Percentiles rank a stretch among this genome's conserved stretches.
phyloP scores from a whole-genome alignment of 2,329 filamentous ascomycete species.

The Ophiostoma himal-ulmi region DNA sequence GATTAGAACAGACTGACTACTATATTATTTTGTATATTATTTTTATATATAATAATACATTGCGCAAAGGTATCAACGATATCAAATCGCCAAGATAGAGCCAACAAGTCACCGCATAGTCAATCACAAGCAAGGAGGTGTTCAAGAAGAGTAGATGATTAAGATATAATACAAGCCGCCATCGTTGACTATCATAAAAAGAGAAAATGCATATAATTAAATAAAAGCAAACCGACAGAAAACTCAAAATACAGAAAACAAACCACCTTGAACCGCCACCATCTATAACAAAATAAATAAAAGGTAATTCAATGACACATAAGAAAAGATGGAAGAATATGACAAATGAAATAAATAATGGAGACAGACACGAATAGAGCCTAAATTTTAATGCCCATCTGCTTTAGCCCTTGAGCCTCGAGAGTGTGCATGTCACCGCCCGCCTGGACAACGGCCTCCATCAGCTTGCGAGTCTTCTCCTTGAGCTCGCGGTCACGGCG shows the following conservation, averaged over 20 bases:
- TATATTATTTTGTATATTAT: background rate
- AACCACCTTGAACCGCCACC: background rate
- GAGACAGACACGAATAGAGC: background rate
- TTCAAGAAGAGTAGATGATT: background rate
- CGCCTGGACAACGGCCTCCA: slow-evolving; percentile 63
- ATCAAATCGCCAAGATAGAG: too few species aligned
- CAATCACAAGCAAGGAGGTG: background rate
- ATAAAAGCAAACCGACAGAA: too few species aligned
- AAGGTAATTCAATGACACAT: background rate
- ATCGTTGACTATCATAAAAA: background rate
- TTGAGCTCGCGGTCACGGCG: slow-evolving; percentile 79
- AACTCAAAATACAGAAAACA: background rate
- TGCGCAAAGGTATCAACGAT: too few species aligned
- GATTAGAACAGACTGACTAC: too few species aligned
- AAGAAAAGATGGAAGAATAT: background rate
- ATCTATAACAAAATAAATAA: background rate
- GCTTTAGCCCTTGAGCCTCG: slow-evolving; percentile 17
- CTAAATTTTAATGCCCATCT: background rate
- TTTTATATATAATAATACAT: too few species aligned
- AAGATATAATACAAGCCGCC: background rate
- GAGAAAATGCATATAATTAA: background rate
- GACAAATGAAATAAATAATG: background rate
- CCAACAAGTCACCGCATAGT: background rate
- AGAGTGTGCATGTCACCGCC: slow-evolving; percentile 58
- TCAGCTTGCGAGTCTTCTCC: slow-evolving; percentile 65